Conservation (phyloP, 2,329 filamentous ascomycete genomes). For the Talaromyces sp. region DNA sequence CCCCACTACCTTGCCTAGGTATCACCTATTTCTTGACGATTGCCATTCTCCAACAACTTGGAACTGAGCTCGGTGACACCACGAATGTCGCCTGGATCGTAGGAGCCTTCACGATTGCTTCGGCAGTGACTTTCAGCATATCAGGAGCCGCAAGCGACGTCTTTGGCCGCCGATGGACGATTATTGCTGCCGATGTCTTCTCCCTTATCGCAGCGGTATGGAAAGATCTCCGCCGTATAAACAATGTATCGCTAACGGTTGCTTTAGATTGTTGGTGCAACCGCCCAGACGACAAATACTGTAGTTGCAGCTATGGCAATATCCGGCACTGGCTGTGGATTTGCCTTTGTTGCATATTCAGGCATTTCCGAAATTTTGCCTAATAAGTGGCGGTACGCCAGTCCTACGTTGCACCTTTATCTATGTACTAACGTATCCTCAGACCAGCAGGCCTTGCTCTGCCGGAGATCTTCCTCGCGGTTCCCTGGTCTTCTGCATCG, state of each 20-base stretch:
- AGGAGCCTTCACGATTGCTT: background rate
- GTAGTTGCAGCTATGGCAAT: background rate
- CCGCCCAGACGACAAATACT: background rate
- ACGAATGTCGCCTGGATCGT: background rate
- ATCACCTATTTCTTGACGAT: too few species aligned
- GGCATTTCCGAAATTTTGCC: constrained; percentile 2
- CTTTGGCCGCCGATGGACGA: background rate
- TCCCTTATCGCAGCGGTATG: background rate
- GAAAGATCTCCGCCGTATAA: background rate
- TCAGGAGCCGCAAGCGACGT: background rate
- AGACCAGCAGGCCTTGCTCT: background rate
- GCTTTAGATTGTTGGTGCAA: background rate
- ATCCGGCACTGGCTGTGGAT: background rate
- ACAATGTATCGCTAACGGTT: background rate
- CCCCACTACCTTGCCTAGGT: too few species aligned
- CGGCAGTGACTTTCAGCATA: too few species aligned
- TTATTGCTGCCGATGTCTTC: background rate
- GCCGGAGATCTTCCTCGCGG: background rate
- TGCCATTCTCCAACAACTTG: too few species aligned
- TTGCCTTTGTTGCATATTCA: background rate
- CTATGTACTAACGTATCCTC: background rate
- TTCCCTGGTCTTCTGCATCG: background rate
- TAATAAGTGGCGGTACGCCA: background rate
- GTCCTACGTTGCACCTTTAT: too few species aligned
- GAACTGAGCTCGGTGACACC: background rate